Evolutionary conservation across 2,329 filamentous ascomycete genomes (phyloP).

Genomic region (Scortechinia acanthostroma): DNA sequence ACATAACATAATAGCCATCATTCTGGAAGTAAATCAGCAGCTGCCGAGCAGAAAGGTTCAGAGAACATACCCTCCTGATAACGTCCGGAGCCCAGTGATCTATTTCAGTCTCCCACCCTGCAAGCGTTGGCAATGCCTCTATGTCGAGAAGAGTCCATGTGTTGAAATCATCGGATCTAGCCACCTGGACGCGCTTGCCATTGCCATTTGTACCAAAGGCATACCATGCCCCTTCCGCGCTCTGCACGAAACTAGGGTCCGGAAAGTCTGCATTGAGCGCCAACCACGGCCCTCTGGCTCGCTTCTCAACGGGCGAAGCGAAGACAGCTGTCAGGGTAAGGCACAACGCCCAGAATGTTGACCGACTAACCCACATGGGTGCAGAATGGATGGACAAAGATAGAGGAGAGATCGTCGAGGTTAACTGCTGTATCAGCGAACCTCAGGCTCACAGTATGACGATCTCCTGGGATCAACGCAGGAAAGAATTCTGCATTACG

Average conservation of each 20-base stretch:
- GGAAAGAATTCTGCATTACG: no score
- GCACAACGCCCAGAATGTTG: no score
- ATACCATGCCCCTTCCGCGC: constrained; percentile 39
- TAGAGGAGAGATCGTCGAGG: no score
- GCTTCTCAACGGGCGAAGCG: neutral
- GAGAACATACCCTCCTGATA: constrained; percentile 24
- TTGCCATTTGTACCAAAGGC: constrained; percentile 47
- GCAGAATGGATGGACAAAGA: no score
- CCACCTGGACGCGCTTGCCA: constrained; percentile 42
- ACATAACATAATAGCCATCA: constrained; percentile 48
- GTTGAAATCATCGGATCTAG: constrained; percentile 35
- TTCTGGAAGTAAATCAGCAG: neutral
- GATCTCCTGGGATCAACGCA: no score
- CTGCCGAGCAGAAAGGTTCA: constrained; percentile 9
- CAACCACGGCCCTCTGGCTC: constrained; percentile 1
- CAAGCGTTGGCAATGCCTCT: constrained; percentile 44
- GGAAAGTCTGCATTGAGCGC: constrained; percentile 37
- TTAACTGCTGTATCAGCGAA: no score
- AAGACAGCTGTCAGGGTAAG: neutral
- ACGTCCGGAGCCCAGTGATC: constrained; percentile 60
- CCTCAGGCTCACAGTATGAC: no score
- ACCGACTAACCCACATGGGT: no score
- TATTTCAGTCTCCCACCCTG: constrained; percentile 41
- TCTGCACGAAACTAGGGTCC: constrained; percentile 42
- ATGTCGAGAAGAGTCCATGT: constrained; percentile 36